Evolutionary conservation across 2,329 filamentous ascomycete genomes (phyloP).

Genomic region (Paecilomyces formosus): DNA sequence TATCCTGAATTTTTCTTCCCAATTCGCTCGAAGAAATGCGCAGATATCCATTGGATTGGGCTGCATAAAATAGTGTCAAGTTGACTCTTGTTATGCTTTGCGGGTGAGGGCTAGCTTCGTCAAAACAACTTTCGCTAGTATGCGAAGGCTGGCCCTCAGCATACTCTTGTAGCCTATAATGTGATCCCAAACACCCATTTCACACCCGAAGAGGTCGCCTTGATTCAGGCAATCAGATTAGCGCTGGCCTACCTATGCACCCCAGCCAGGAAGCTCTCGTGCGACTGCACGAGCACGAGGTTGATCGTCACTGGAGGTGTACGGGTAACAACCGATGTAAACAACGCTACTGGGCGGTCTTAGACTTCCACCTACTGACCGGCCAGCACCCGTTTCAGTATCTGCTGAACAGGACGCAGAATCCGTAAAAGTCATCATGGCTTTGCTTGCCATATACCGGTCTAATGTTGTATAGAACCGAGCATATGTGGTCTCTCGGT

Average conservation of each 20-base stretch:
- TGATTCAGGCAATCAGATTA: not conserved
- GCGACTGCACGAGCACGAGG: not conserved
- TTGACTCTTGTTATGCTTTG: not conserved
- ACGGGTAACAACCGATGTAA: not conserved
- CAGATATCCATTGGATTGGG: not conserved
- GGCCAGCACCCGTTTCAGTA: not conserved
- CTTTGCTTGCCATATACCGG: not conserved
- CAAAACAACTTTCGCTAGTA: not conserved
- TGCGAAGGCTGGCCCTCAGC: not conserved
- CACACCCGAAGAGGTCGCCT: not conserved
- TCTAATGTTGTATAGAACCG: not conserved
- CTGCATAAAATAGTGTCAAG: not conserved
- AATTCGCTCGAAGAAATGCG: not conserved
- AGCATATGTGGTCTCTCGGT: not conserved
- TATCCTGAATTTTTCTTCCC: not conserved
- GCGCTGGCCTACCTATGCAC: not conserved
- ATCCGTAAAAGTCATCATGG: not conserved
- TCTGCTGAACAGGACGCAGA: not conserved
- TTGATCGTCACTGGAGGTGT: not conserved
- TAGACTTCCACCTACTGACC: not conserved
- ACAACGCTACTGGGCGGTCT: not conserved
- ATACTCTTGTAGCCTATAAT: not conserved
- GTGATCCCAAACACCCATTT: not conserved
- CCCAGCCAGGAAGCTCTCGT: not conserved
- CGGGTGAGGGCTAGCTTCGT: not conserved